These are phyloP conservation scores for Neurospora sp. DNA, from an alignment of 495 filamentous ascomycete genomes.

Conservation along the genomic window DNA sequence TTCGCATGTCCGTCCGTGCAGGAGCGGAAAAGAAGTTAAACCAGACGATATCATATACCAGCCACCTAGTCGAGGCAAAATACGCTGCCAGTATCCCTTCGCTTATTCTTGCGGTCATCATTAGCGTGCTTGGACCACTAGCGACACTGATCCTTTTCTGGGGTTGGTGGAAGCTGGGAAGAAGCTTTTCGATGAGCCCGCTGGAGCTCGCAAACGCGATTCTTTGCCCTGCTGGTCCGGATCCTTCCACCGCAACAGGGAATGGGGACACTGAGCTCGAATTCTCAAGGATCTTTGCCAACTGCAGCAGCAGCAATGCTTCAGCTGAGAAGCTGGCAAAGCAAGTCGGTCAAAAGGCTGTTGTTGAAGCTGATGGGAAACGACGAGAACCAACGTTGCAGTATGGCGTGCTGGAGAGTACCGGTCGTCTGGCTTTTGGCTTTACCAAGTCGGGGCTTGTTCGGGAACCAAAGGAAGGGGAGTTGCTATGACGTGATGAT, in stretches of 20 bases:
- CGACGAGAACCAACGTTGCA: background rate
- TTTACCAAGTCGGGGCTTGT: background rate
- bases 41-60: too few relatives aligned
- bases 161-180: background rate
- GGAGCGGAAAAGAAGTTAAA: too few relatives aligned
- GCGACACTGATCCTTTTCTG: background rate
- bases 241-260: background rate
- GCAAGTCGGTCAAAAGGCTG: too few relatives aligned
- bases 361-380: too few relatives aligned
- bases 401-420: background rate
- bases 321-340: too few relatives aligned
- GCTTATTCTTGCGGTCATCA: background rate
- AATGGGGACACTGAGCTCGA: background rate
- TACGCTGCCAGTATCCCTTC: too few relatives aligned
- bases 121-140: accelerated
- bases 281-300: too few relatives aligned
- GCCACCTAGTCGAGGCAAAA: too few relatives aligned
- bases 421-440: background rate
- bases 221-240: background rate
- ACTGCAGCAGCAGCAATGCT: too few relatives aligned
- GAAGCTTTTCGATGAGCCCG: background rate
- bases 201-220: background rate
- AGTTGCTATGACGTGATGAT: background rate
- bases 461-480: background rate
- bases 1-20: background rate